Evolutionary conservation across 2,329 filamentous ascomycete genomes (phyloP), one percentile per base, ranked within the genome.

Genomic region (Fusarium marasasianum): DNA sequence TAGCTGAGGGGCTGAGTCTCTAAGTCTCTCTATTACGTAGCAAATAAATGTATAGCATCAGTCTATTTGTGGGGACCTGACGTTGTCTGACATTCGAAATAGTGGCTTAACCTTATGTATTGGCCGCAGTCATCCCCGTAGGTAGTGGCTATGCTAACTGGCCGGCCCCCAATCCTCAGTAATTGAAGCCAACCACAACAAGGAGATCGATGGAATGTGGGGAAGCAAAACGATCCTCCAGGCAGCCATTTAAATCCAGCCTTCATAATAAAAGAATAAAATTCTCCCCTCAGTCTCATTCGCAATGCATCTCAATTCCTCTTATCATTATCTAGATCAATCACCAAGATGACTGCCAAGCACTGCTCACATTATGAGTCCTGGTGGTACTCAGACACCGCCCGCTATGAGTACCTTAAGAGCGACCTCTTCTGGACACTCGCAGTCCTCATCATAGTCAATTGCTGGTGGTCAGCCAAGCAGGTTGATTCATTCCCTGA

Each of bases 381-480:
- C 18, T 24, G 43, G 43, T 73, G 61, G 71, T 73, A 73, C 66
- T 44, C 55, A 15, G 71, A 73, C 47, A 26, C 61, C 13, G 31
- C 35, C 7, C 66, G 66, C 9, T 70, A 67, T 17, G 72, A 75
- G 40, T 73, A 70, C 15, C 9, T 75, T 11, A 37, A 48, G n/a
- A 74, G 57, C 15, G 72, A 75, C 41, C 12, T 59, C 5, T 74
- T 74, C 50, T 74, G 72, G 72, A 44, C 53, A 15, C 35, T 74
- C 5, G 72, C 63, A 5, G 31, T 67, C 24, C 31, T 58, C 26
- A 61, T 74, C 20, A 4, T 63, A 10, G 57, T 14, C 24, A 75
- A 75, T n/a, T 54, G 22, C 40, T 66, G 55, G 58, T 72, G 72
- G 72, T 58, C 56, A 18, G 26, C 31, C 2, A 58, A 54, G n/a